Base-by-base conservation (phyloP, 805 yeast species). In the Metschnikowia shivogae region DNA sequence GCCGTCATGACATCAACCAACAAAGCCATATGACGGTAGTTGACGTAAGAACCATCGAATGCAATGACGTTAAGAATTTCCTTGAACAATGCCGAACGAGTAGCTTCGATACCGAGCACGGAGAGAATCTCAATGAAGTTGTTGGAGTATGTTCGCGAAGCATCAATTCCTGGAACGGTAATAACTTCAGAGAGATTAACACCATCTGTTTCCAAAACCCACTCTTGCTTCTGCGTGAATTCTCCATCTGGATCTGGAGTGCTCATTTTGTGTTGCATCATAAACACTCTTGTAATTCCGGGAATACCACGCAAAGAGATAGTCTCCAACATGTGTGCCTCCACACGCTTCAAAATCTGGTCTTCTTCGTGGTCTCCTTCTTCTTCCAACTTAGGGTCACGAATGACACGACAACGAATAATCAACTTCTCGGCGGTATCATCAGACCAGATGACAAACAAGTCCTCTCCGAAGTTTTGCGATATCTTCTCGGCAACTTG, bases 121-220 rank as follows among this genome's bases (percentile, higher is more conserved):
- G 89, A 86, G 66, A 92, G 78, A 53, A 93, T 82, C 68, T 93
- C 99, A 58, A 93, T 95, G 67, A 93, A 93, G 49, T 97, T 92
- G 72, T 93, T 93, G 35, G 98, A 90, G 71, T 92, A 93, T 3
- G 95, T 87, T 62, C 97, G 78, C 12, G 83, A 64, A 4, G 95
- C 76, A 65, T 93, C 98, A 39, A 93, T 97, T 62, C 99, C 99
- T 13, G 89, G 90, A 49, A 89, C 93, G 31, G 89, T 76, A 84
- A 93, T 88, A 41, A 93, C 99, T 58, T 89, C 97, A 2, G 97
- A 84, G 56, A 93, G 76, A 61, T 92, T 95, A 46, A 88, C 92
- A 76, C 99, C 99, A 72, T 93, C 99, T 2, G 99, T 92, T 78
- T 93, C 99, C 65, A 93, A 77, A 32, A 92, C 97, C 97, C 98